Percentiles rank a stretch among this genome's conserved stretches.
phyloP scores from a whole-genome alignment of 768 basidiomycete species.

The Phaffia australis region DNA sequence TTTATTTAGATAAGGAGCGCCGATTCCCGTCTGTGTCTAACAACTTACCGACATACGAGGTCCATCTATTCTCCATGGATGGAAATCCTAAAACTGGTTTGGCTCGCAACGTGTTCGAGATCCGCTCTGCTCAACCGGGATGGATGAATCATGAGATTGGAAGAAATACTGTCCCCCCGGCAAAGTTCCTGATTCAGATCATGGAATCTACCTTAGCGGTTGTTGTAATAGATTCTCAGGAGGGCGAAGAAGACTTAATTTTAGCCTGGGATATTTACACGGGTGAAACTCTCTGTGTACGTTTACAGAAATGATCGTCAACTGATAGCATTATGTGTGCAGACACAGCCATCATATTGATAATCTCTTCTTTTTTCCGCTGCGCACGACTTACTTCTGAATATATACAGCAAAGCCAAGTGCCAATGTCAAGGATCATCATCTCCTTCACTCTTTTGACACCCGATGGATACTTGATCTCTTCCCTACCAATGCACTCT shows the following conservation, averaged over 20 bases:
- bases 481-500: no score
- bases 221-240: slow-evolving; percentile 2
- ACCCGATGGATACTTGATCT: no score
- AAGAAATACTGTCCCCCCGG: no score
- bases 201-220: slow-evolving; percentile 15
- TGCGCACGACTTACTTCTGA: no score
- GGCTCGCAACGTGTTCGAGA: neutral
- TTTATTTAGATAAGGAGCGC: neutral
- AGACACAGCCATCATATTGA: no score
- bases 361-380: no score
- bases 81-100: neutral
- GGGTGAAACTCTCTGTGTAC: slow-evolving; percentile 1
- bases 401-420: no score
- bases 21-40: neutral
- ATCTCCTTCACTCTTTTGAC: no score
- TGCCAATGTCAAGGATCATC: no score
- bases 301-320: neutral
- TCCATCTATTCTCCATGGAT: slow-evolving; percentile 7
- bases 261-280: neutral
- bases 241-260: slow-evolving; percentile 5
- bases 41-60: neutral
- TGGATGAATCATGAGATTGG: neutral
- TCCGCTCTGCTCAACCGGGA: neutral
- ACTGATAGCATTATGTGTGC: no score
- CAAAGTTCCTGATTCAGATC: slow-evolving; percentile 14